Evolutionary conservation across 1,284 basidiomycete genomes (phyloP).

Genomic region (Sanghuangporus baumii): DNA sequence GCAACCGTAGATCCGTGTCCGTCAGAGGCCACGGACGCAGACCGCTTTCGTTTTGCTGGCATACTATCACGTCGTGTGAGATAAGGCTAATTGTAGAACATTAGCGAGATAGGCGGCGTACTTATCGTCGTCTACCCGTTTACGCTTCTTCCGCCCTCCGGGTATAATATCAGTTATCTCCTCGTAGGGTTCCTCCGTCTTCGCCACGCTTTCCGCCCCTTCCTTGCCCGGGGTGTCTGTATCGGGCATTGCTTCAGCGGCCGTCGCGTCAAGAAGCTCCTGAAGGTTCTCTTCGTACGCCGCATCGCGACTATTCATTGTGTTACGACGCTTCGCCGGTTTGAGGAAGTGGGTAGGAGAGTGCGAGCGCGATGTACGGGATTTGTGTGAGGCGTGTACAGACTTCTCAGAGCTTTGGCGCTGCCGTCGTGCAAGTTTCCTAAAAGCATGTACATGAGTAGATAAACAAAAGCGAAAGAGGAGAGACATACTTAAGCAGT

Average conservation of each 20-base stretch:
- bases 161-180: conserved; percentile 27
- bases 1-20: conserved; percentile 1
- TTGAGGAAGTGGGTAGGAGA: conserved; percentile 58
- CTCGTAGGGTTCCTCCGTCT: conserved; percentile 41
- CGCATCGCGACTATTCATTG: conserved; percentile 96
- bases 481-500: conserved; percentile 58
- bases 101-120: conserved; percentile 32
- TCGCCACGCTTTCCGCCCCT: conserved; percentile 31
- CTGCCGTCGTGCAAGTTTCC: conserved; percentile 55
- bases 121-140: conserved; percentile 65
- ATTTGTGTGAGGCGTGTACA: conserved; percentile 32
- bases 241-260: conserved; percentile 50
- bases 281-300: conserved; percentile 86
- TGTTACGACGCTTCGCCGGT: conserved; percentile 82
- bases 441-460: conserved; percentile 24
- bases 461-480: background rate
- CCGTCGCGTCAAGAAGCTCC: conserved; percentile 66
- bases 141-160: conserved; percentile 54
- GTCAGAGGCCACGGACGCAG: conserved; percentile 12
- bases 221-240: conserved; percentile 25
- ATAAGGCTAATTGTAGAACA: conserved; percentile 15
- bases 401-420: conserved; percentile 62
- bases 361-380: conserved; percentile 68
- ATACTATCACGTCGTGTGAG: conserved; percentile 32
- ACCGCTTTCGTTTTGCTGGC: conserved; percentile 31